phyloP scores from a whole-genome alignment of 1,284 basidiomycete genomes.

The Ceratobasidium sp. region DNA sequence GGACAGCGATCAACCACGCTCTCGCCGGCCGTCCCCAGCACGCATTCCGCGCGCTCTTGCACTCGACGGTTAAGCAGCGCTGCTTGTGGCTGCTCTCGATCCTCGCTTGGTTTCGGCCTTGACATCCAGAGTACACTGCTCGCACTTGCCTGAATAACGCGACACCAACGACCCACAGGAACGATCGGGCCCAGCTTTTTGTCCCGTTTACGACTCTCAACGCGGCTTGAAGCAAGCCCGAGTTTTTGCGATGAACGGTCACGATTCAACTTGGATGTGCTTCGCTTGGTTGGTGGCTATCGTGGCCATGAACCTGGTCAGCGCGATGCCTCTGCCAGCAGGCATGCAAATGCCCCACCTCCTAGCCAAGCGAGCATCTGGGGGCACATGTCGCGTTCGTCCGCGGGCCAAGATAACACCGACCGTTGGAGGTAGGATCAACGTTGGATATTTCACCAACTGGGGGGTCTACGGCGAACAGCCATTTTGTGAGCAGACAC shows the following conservation, averaged over 20 bases:
- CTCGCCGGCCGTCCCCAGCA: constrained; percentile 2
- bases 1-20: constrained; percentile 25
- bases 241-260: constrained; percentile 14
- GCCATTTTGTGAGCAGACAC: constrained; percentile 21
- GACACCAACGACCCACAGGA: not conserved
- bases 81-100: too few species aligned
- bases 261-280: not conserved
- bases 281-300: not conserved
- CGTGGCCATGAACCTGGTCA: not conserved
- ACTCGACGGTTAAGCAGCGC: constrained; percentile 23
- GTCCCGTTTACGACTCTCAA: constrained; percentile 2
- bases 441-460: constrained; percentile 63
- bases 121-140: too few species aligned
- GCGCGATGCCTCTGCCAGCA: constrained; percentile 22
- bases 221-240: not conserved
- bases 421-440: constrained; percentile 57
- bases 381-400: constrained; percentile 29
- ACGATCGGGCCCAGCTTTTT: not conserved
- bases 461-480: constrained; percentile 33
- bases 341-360: constrained; percentile 3
- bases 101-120: too few species aligned
- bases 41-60: constrained; percentile 29
- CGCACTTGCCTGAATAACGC: not conserved
- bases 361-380: constrained; percentile 18
- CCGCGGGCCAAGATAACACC: constrained; percentile 13